Evolutionary conservation across 306 rosid species (phyloP).

Genomic region (Inga leiocalycina): DNA sequence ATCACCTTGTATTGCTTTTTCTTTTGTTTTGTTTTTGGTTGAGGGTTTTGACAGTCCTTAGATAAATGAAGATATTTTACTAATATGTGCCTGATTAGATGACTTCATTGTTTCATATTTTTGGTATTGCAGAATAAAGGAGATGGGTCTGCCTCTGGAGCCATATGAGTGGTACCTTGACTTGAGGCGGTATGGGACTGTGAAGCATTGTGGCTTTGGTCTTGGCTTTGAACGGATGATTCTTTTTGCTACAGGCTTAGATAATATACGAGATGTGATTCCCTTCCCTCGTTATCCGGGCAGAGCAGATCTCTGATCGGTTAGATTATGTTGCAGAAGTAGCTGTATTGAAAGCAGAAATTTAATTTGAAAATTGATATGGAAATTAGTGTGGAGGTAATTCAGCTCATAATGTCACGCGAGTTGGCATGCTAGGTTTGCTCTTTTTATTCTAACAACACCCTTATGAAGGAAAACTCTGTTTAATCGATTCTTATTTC

Average conservation of each 20-base stretch:
- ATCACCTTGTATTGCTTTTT: too few species aligned
- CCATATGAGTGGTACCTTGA: too few species aligned
- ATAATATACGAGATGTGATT: conserved; percentile 91
- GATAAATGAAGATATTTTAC: not conserved
- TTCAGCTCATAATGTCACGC: not conserved
- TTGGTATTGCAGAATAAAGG: conserved; percentile 63
- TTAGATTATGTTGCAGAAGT: conserved; percentile 24
- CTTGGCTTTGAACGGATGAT: conserved; percentile 96
- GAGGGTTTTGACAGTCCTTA: not conserved
- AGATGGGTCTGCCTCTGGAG: conserved; percentile 38
- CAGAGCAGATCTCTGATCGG: conserved; percentile 79
- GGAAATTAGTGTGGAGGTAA: not conserved
- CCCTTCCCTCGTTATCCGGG: conserved; percentile 99
- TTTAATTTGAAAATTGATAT: not conserved
- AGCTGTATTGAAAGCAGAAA: conserved; percentile 15
- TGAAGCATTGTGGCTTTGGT: conserved; percentile 61
- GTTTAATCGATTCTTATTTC: not conserved
- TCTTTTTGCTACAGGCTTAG: conserved; percentile 92
- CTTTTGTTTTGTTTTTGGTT: not conserved
- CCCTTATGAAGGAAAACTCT: not conserved
- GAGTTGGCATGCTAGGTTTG: not conserved
- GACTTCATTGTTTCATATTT: not conserved
- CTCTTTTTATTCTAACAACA: not conserved
- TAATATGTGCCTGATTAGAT: not conserved
- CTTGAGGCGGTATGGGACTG: too few species aligned